phyloP scores from a whole-genome alignment of 345 rosid species.

The Euclidium syriacum region DNA sequence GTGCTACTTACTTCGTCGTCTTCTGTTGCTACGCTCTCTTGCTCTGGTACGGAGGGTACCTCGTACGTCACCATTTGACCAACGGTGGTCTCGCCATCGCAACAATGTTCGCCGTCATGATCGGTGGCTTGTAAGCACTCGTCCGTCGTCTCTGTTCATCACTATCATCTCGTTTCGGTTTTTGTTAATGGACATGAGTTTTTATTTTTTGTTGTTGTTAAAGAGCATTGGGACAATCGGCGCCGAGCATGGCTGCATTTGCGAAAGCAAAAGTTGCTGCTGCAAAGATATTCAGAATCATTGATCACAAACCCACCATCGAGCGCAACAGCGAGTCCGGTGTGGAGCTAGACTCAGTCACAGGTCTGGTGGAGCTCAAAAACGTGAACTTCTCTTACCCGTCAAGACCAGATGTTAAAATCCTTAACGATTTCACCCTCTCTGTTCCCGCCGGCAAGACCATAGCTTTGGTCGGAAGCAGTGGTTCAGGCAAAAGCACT shows the following conservation, averaged over 20 bases:
- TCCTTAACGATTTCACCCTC: constrained; percentile 72
- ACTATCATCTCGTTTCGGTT: background rate
- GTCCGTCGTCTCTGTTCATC: background rate
- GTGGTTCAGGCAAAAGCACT: constrained; percentile 98
- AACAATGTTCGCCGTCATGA: constrained; percentile 96
- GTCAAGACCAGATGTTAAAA: constrained; percentile 72
- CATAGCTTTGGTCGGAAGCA: constrained; percentile 95
- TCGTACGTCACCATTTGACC: constrained; percentile 85
- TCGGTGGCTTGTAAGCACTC: constrained; percentile 86
- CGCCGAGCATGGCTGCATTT: constrained; percentile 91
- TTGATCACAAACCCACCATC: constrained; percentile 74
- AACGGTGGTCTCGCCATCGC: constrained; percentile 94
- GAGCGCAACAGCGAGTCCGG: constrained; percentile 65
- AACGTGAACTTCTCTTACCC: constrained; percentile 86
- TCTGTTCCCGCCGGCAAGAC: constrained; percentile 92
- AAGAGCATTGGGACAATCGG: constrained; percentile 90
- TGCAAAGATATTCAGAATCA: constrained; percentile 75
- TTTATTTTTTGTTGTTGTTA: constrained; percentile 11
- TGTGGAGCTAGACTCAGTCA: constrained; percentile 58
- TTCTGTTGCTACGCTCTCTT: constrained; percentile 91
- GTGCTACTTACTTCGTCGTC: constrained; percentile 95
- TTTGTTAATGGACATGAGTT: background rate
- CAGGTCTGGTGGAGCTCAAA: constrained; percentile 75
- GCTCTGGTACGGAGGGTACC: constrained; percentile 95
- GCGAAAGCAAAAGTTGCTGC: constrained; percentile 94